Conservation (phyloP, 108 stramenopile species). For the Fragilaria crotonensis region DNA sequence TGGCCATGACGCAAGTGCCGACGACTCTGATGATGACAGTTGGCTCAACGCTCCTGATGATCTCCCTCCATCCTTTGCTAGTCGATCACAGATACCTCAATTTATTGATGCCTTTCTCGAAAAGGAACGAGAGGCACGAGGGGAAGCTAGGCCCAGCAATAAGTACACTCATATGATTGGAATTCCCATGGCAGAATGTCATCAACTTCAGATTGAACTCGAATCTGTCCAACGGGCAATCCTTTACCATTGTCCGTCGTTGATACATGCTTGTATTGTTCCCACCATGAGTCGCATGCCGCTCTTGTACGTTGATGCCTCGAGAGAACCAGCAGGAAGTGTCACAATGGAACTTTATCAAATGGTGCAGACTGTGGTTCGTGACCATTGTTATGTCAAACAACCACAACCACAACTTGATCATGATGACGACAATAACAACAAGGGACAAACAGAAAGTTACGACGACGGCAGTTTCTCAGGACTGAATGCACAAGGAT, state of each 20-base stretch:
- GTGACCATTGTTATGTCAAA: conserved; percentile 22
- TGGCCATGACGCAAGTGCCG: too few species aligned
- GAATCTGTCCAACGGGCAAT: conserved; percentile 71
- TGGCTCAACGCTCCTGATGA: too few species aligned
- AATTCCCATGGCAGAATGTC: conserved; percentile 62
- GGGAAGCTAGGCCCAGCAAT: not conserved
- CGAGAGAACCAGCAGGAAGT: conserved; percentile 4
- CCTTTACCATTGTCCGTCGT: conserved; percentile 68
- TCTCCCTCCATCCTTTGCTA: too few species aligned
- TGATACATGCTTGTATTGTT: conserved; percentile 64
- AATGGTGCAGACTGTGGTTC: conserved; percentile 39
- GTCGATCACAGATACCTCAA: conserved; percentile 3
- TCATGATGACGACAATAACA: not conserved
- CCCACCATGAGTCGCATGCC: conserved; percentile 55
- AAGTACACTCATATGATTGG: conserved; percentile 58
- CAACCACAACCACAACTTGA: not conserved
- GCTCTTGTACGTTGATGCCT: conserved; percentile 53
- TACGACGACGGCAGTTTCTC: conserved; percentile 5
- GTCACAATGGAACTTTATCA: conserved; percentile 22
- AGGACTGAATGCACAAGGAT: conserved; percentile 11
- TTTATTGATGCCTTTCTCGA: conserved; percentile 2
- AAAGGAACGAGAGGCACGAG: not conserved
- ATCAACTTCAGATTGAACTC: conserved; percentile 63
- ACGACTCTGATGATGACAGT: too few species aligned
- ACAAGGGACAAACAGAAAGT: conserved; percentile 6